A percentile compares a stretch with the other conserved stretches of the same genome.
Conservation (phyloP, 768 basidiomycete genomes). For the Harrya chromipes region DNA sequence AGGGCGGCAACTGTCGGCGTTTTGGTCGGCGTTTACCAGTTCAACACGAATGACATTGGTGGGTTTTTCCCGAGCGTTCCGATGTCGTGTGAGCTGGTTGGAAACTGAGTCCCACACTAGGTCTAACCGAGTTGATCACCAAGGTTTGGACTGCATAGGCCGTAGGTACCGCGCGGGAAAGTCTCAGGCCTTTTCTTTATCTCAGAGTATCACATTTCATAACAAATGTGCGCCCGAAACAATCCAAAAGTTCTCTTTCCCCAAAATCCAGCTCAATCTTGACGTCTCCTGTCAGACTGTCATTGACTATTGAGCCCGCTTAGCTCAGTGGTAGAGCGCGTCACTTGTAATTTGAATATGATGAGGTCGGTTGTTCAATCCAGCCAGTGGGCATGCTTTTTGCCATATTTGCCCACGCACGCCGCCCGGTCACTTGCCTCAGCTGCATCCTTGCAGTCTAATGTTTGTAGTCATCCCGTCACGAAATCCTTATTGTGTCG, state of each 20-base stretch:
- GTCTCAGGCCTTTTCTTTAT: background rate
- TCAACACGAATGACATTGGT: constrained; percentile 99
- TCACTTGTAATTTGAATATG: constrained; percentile 38
- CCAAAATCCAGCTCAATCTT: no score
- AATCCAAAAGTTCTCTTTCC: background rate
- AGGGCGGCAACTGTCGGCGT: constrained; percentile 75
- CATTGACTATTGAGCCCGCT: constrained; percentile 22
- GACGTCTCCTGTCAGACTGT: no score
- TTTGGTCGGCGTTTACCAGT: constrained; percentile 91
- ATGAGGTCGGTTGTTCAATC: constrained; percentile 47
- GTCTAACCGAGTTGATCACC: constrained; percentile 80
- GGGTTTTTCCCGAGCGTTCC: constrained; percentile 30
- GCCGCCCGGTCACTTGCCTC: no score
- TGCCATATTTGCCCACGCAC: background rate
- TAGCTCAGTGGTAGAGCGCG: constrained; percentile 47
- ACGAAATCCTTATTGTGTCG: no score
- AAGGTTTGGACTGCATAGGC: constrained; percentile 77
- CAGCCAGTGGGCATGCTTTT: constrained; percentile 37
- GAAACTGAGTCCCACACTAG: constrained; percentile 37
- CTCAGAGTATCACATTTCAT: background rate
- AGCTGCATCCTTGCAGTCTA: no score
- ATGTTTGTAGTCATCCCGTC: no score
- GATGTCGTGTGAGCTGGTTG: background rate
- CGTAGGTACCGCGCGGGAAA: background rate
- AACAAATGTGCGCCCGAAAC: background rate